Base-by-base conservation (phyloP, 441 rosid genomes). In the Metrosideros polymorpha region DNA sequence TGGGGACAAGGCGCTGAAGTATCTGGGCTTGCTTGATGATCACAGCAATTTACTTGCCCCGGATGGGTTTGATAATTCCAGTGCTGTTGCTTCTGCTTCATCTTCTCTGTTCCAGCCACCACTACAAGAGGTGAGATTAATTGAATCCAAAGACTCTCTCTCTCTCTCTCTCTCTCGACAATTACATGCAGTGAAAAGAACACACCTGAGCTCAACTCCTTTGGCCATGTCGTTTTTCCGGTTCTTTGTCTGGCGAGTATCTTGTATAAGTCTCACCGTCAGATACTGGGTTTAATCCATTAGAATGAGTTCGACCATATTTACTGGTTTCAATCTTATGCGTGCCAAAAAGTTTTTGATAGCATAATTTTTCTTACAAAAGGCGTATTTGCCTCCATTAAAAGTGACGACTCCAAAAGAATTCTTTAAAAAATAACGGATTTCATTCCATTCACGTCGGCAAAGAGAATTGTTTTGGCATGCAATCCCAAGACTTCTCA, bases 1-100 rank as follows among this genome's bases (percentile, higher is more conserved):
- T 77, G 92, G 89, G 22, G 85, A 89, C 83, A 87, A 91, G 87
- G 93, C 93, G 55, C 87, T 91, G 59, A 90, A 87, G 86, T 91
- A 83, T 84, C 83, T 91, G 55, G 93, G 93, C 29, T 89, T 91
- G 86, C 82, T 91, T 59, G 88, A 89, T 84, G 86, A 89, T 32
- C 42, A 89, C 4, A 89, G 86, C 45, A 82, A 57, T 49, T 30
- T 45, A 29, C 59, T 12, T 82, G 59, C 39, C 25, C 42, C 51
- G 42, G 59, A 82, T 35, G 79, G 47, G 47, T 66, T 66, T 19
- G 79, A 66, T 35, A 19, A 66, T 66, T 35, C 79, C 77, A 49
- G 39, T 19, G 12, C 85, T 61, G 24, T 85, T 24, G 42, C 85
- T 77, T 52, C 89, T 45, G 51, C 90, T 42, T 87, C 92, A n/a